Percentiles rank a stretch among this genome's conserved stretches.
These are phyloP conservation scores for Globisporangium irregulare DNA, from an alignment of 352 stramenopile genomes.

Conservation along the genomic window DNA sequence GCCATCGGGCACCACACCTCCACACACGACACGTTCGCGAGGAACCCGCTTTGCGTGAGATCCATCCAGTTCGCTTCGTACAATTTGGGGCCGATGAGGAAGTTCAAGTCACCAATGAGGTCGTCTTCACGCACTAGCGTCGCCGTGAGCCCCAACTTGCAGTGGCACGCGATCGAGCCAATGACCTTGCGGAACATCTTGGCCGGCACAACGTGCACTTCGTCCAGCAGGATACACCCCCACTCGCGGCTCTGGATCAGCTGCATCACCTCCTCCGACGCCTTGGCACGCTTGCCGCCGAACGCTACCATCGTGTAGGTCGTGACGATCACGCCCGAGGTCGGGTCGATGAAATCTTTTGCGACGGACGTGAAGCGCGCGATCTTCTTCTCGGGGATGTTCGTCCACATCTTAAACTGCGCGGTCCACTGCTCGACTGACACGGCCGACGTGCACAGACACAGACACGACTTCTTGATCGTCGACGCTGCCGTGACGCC, in stretches of 20 bases:
- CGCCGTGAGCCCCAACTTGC: conserved; percentile 97
- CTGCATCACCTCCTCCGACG: conserved; percentile 95
- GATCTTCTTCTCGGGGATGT: conserved; percentile 85
- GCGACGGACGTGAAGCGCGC: conserved; percentile 79
- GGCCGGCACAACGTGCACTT: conserved; percentile 98
- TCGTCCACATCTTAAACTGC: conserved; percentile 99
- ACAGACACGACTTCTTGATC: conserved; percentile 98
- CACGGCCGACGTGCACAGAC: conserved; percentile 97
- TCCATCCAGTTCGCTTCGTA: conserved; percentile 99
- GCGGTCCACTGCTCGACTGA: conserved; percentile 98
- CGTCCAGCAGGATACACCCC: conserved; percentile 96
- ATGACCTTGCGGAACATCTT: conserved; percentile 98
- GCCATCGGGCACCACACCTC: conserved; percentile 99
- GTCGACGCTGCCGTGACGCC: conserved; percentile 94
- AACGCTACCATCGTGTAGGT: conserved; percentile 99
- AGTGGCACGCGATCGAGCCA: conserved; percentile 94
- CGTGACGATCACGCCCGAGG: conserved; percentile 93
- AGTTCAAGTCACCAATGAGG: conserved; percentile 99
- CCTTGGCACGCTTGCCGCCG: conserved; percentile 86
- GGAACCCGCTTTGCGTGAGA: conserved; percentile 95
- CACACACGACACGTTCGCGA: conserved; percentile 97
- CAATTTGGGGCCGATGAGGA: conserved; percentile 98
- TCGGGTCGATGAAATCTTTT: conserved; percentile 81
- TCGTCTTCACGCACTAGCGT: conserved; percentile 99
- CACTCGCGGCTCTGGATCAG: conserved; percentile 96